These are phyloP conservation scores for Eurotiales sp. DNA, from an alignment of 2,329 filamentous ascomycete species.

Conservation along the genomic window DNA sequence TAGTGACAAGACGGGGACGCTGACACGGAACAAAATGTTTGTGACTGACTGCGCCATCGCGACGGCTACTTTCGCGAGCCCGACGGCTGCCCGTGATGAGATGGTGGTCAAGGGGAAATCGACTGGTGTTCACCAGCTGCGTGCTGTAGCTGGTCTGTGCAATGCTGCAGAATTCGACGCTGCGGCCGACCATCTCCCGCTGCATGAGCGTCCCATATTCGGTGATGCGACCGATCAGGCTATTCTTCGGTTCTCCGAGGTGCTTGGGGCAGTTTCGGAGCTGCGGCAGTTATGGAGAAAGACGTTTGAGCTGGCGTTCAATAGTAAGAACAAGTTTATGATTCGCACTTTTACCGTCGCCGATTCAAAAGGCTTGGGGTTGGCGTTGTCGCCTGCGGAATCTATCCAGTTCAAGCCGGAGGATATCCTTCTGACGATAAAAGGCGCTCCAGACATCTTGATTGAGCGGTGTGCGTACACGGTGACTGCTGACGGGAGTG, in stretches of 20 bases:
- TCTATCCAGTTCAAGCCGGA: not conserved
- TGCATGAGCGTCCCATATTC: conserved; percentile 62
- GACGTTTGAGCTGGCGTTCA: conserved; percentile 68
- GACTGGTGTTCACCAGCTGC: conserved; percentile 50
- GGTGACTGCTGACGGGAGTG: conserved; percentile 53
- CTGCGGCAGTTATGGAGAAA: conserved; percentile 62
- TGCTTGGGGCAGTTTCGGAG: conserved; percentile 57
- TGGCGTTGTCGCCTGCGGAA: conserved; percentile 26
- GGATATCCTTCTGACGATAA: conserved; percentile 63
- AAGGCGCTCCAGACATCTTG: conserved; percentile 73
- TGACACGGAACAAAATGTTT: conserved; percentile 64
- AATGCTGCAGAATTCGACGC: conserved; percentile 74
- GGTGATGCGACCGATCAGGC: conserved; percentile 76
- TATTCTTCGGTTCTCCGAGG: conserved; percentile 67
- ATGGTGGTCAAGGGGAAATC: conserved; percentile 25
- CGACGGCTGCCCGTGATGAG: conserved; percentile 50
- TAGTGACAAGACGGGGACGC: conserved; percentile 67
- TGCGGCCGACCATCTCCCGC: conserved; percentile 55
- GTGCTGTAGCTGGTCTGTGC: conserved; percentile 62
- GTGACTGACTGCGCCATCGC: conserved; percentile 64
- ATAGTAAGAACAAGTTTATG: conserved; percentile 83
- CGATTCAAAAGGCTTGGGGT: conserved; percentile 15
- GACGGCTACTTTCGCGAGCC: conserved; percentile 43
- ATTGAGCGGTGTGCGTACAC: conserved; percentile 60
- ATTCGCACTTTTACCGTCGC: conserved; percentile 55